Evolutionary conservation across 2,329 filamentous ascomycete species (phyloP).

Genomic region (Sporothrix curviconia): DNA sequence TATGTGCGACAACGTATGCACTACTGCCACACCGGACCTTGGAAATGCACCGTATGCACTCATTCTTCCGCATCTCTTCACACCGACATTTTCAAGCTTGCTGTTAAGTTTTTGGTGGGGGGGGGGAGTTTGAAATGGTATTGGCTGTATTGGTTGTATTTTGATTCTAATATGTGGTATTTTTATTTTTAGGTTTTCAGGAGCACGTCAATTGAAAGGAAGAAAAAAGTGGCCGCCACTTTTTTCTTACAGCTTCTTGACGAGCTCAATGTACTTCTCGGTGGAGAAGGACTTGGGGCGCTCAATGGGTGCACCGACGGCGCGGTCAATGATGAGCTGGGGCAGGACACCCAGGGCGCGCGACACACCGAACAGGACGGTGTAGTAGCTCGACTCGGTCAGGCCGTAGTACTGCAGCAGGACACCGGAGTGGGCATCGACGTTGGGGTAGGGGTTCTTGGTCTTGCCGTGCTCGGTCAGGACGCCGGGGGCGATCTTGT

Average conservation of each 20-base stretch:
- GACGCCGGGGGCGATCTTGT: slow-evolving; percentile 98
- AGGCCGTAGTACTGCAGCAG: slow-evolving; percentile 99
- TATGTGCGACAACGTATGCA: no score
- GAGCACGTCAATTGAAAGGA: neutral
- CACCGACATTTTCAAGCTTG: no score
- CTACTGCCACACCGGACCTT: no score
- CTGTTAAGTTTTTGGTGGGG: no score
- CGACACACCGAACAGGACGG: slow-evolving; percentile 97
- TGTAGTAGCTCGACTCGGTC: slow-evolving; percentile 99
- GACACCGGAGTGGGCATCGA: slow-evolving; percentile 97
- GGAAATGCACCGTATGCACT: no score
- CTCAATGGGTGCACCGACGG: slow-evolving; percentile 94
- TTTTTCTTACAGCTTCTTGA: slow-evolving; percentile 72
- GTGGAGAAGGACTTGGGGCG: slow-evolving; percentile 98
- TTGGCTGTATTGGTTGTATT: no score
- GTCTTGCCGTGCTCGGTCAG: slow-evolving; percentile 99
- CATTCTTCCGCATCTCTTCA: no score
- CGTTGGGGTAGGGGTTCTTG: slow-evolving; percentile 99
- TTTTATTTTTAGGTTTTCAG: neutral
- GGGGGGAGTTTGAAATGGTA: no score
- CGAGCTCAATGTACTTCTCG: slow-evolving; percentile 90
- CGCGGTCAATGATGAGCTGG: slow-evolving; percentile 99
- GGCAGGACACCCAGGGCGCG: slow-evolving; percentile 97
- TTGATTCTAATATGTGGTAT: no score
- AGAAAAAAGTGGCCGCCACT: no score